These are phyloP conservation scores for Wickerhamomyces bisporus DNA, from an alignment of 805 yeast species.

Conservation along the genomic window DNA sequence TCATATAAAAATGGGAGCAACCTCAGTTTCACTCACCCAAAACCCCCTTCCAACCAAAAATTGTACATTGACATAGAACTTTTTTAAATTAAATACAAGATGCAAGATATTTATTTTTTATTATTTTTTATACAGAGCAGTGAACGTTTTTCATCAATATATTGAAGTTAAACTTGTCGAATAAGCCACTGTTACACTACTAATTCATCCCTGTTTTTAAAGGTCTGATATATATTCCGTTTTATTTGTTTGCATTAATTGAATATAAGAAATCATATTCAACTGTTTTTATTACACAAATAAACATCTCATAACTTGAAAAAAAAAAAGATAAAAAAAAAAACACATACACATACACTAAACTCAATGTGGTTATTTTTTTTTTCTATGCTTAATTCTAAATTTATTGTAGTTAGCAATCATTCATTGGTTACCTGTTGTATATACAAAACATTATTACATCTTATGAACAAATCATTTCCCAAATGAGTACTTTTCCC, in stretches of 20 bases:
- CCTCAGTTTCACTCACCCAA: no score
- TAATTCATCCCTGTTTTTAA: neutral
- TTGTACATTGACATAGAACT: slow-evolving; percentile 3
- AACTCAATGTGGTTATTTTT: no score
- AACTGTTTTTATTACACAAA: neutral
- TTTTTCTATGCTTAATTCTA: no score
- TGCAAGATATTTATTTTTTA: slow-evolving; percentile 1
- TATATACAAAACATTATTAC: slow-evolving; percentile 75
- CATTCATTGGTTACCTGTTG: slow-evolving; percentile 13
- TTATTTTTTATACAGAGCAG: neutral
- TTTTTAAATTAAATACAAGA: neutral
- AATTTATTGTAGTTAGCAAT: neutral
- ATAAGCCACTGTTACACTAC: no score
- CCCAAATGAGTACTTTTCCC: slow-evolving; percentile 46
- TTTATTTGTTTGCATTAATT: neutral
- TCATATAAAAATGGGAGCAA: no score
- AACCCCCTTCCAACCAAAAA: neutral
- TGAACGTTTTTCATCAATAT: no score
- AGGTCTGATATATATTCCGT: neutral
- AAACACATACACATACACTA: no score
- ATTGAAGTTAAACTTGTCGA: no score
- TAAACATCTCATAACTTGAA: no score
- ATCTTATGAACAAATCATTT: slow-evolving; percentile 81
- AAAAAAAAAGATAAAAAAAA: no score
- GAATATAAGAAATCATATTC: neutral